Conservation (phyloP, 1,284 basidiomycete species). For the Phlebopus sp. region DNA sequence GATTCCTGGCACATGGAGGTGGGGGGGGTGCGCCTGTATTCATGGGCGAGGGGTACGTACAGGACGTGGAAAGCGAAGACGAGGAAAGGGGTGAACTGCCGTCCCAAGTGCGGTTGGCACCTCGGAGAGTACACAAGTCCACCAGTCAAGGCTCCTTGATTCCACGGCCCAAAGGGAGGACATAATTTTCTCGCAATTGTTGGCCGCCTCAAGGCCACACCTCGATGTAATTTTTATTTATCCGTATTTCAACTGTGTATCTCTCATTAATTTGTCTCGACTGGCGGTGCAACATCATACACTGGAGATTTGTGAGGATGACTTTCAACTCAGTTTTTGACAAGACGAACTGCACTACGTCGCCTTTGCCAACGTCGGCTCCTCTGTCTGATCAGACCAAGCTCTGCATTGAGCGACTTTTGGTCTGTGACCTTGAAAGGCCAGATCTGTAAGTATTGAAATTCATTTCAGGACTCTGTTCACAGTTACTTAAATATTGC, state of each 20-base stretch:
- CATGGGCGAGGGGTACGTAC: slow-evolving; percentile 64
- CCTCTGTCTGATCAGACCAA: slow-evolving; percentile 35
- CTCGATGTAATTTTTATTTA: slow-evolving; percentile 20
- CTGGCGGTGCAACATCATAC: no score
- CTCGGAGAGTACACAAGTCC: slow-evolving; percentile 11
- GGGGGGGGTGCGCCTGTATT: slow-evolving; percentile 64
- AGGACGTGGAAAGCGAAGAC: slow-evolving; percentile 39
- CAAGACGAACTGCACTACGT: neutral
- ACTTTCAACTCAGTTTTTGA: neutral
- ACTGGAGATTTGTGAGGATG: neutral
- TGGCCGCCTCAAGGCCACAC: slow-evolving; percentile 8
- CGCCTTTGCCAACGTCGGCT: no score
- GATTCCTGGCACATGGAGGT: slow-evolving; percentile 72
- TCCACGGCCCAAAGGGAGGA: slow-evolving; percentile 23
- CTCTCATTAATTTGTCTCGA: no score
- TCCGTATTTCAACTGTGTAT: slow-evolving; percentile 21
- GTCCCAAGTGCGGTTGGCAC: neutral
- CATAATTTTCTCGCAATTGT: neutral
- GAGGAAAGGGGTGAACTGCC: slow-evolving; percentile 16
- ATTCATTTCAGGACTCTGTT: neutral
- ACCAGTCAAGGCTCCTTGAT: slow-evolving; percentile 21
- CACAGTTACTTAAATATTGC: no score
- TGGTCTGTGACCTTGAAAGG: slow-evolving; percentile 35
- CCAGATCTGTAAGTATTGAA: slow-evolving; percentile 51
- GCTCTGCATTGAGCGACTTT: slow-evolving; percentile 42